phyloP scores from a whole-genome alignment of 2,329 filamentous ascomycete genomes.

The Proliferodiscus dingleyae region DNA sequence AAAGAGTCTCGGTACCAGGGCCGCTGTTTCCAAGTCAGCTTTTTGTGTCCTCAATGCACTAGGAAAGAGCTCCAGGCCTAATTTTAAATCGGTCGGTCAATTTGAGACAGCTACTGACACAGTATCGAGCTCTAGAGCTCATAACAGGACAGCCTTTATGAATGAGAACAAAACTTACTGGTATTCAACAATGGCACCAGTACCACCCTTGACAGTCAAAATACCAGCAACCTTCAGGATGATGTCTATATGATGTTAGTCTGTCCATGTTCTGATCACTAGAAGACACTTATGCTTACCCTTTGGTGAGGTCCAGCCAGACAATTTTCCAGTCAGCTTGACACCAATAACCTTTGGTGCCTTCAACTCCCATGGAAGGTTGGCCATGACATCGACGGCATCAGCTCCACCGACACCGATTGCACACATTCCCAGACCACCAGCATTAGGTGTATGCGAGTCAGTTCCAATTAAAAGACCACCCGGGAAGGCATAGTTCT shows the following conservation, averaged over 20 bases:
- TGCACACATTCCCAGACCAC: conserved; percentile 89
- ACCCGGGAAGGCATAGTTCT: conserved; percentile 99
- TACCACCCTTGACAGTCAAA: conserved; percentile 96
- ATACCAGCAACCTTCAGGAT: conserved; percentile 97
- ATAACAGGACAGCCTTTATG: too few species aligned
- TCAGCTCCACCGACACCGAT: conserved; percentile 98
- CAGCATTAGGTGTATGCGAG: conserved; percentile 95
- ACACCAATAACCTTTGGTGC: conserved; percentile 96
- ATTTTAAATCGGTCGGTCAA: too few species aligned
- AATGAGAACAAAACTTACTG: conserved; percentile 37
- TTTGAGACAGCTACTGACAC: not conserved
- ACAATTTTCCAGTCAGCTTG: conserved; percentile 83
- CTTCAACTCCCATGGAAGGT: conserved; percentile 96
- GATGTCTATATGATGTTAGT: conserved; percentile 57
- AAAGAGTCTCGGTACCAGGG: conserved; percentile 69
- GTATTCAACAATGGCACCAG: conserved; percentile 84
- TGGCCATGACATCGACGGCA: conserved; percentile 97
- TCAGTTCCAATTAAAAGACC: conserved; percentile 97
- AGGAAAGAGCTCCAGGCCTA: too few species aligned
- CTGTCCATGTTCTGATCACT: not conserved
- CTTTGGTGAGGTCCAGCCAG: conserved; percentile 91
- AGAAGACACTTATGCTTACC: conserved; percentile 45
- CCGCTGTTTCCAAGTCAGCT: too few species aligned
- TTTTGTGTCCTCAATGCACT: too few species aligned
- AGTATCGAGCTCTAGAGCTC: too few species aligned